These are phyloP conservation scores for Wallacemonas sp. DNA, from an alignment of 208 protist species.

Conservation along the genomic window DNA sequence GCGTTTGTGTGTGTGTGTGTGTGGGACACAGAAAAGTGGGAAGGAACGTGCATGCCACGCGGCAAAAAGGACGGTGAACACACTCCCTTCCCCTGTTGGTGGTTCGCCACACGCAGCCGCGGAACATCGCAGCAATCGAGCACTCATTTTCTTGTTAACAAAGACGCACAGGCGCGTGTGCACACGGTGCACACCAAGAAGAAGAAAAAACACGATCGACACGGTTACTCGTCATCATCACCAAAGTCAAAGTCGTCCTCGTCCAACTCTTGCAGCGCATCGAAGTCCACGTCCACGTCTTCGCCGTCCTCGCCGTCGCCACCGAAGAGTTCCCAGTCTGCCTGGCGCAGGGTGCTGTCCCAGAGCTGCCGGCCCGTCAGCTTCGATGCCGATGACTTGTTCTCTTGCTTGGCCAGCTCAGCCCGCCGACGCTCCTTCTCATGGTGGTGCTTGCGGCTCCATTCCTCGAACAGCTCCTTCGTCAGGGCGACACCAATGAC, in stretches of 20 bases:
- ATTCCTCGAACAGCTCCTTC: slow-evolving; percentile 80
- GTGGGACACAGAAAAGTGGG: slow-evolving; percentile 1
- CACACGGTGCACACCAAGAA: slow-evolving; percentile 5
- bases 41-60: too few species aligned
- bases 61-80: too few species aligned
- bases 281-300: slow-evolving; percentile 76
- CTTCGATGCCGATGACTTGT: slow-evolving; percentile 44
- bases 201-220: neutral
- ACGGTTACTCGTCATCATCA: slow-evolving; percentile 22
- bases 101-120: too few species aligned
- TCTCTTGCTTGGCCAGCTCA: slow-evolving; percentile 43
- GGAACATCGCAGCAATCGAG: too few species aligned
- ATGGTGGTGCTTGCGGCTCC: slow-evolving; percentile 55
- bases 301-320: slow-evolving; percentile 41
- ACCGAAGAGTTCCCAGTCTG: slow-evolving; percentile 83
- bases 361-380: slow-evolving; percentile 85
- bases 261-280: slow-evolving; percentile 27
- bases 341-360: slow-evolving; percentile 68
- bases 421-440: slow-evolving; percentile 45
- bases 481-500: slow-evolving; percentile 78
- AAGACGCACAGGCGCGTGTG: too few species aligned
- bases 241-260: slow-evolving; percentile 78
- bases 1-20: slow-evolving; percentile 12
- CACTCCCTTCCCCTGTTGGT: too few species aligned
- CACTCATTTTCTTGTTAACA: too few species aligned